phyloP scores from a whole-genome alignment of 169 alveolate genomes.

The Babesia caballi region DNA sequence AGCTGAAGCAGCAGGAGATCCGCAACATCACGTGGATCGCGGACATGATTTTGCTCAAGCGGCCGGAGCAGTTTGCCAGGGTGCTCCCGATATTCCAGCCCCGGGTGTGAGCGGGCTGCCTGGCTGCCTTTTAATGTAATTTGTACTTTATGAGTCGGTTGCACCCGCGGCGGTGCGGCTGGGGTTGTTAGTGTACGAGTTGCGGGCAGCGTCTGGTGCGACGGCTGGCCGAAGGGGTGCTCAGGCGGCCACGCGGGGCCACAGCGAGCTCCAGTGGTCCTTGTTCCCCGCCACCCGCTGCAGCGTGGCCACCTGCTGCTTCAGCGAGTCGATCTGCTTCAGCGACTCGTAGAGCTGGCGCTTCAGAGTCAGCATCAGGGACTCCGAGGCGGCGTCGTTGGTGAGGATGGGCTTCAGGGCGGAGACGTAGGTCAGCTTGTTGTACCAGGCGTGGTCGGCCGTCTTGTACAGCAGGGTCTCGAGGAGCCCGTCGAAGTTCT shows the following conservation, averaged over 20 bases:
- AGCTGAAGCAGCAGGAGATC: slow-evolving; percentile 96
- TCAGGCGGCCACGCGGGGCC: slow-evolving; percentile 22
- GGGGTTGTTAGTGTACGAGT: too few relatives aligned
- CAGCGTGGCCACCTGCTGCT: slow-evolving; percentile 48
- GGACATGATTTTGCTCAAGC: slow-evolving; percentile 88
- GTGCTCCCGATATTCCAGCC: slow-evolving; percentile 81
- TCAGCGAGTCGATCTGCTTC: slow-evolving; percentile 49
- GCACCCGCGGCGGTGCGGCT: too few relatives aligned
- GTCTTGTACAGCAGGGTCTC: slow-evolving; percentile 43
- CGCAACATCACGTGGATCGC: slow-evolving; percentile 96
- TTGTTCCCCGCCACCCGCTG: slow-evolving; percentile 43
- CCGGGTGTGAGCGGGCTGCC: slow-evolving; percentile 7
- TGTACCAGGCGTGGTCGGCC: slow-evolving; percentile 41
- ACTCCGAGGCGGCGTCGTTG: slow-evolving; percentile 53
- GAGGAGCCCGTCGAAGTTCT: slow-evolving; percentile 24
- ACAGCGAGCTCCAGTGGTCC: slow-evolving; percentile 49
- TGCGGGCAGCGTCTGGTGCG: too few relatives aligned
- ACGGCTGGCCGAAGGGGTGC: too few relatives aligned
- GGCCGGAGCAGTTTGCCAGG: slow-evolving; percentile 82
- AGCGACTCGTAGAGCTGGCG: slow-evolving; percentile 47
- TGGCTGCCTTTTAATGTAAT: too few relatives aligned
- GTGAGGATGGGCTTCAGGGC: slow-evolving; percentile 62
- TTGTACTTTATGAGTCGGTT: too few relatives aligned
- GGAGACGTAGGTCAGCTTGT: slow-evolving; percentile 48
- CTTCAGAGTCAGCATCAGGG: slow-evolving; percentile 31